These are phyloP conservation scores for Tritrichomonas foetus DNA, from an alignment of 208 protist genomes.

Conservation along the genomic window DNA sequence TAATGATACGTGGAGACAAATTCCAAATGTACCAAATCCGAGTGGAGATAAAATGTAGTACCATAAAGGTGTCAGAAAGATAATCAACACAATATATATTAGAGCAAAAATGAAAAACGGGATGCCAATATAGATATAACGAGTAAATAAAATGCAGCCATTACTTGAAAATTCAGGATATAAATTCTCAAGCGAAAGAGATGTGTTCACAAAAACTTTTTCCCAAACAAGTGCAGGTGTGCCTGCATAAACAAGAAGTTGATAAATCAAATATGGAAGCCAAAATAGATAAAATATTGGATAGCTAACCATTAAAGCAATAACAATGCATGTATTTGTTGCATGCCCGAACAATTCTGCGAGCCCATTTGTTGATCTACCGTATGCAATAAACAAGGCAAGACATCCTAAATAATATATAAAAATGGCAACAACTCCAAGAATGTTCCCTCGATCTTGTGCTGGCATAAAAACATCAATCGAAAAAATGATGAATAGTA, in stretches of 20 bases:
- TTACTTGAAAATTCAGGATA: not conserved
- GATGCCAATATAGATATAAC: slow-evolving; percentile 12
- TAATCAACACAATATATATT: not conserved
- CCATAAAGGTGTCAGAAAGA: not conserved
- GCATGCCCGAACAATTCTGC: not conserved
- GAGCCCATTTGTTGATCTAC: not conserved
- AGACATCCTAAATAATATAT: not conserved
- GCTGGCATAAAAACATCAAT: not conserved
- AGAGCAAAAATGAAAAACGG: not conserved
- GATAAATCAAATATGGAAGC: not conserved
- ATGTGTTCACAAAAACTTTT: not conserved
- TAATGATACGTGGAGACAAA: not conserved
- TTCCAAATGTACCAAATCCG: not conserved
- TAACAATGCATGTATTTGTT: not conserved
- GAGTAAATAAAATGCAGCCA: not conserved
- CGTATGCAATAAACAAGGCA: not conserved
- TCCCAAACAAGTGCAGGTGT: not conserved
- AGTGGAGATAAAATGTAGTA: not conserved
- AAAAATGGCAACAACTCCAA: not conserved
- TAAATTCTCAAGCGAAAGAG: not conserved
- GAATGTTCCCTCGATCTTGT: not conserved
- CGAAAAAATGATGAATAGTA: slow-evolving; percentile 23
- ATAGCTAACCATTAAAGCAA: not conserved
- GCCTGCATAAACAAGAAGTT: not conserved
- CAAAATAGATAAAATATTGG: slow-evolving; percentile 20